Evolutionary conservation across 805 yeast genomes (phyloP), one percentile per base, ranked within the genome.

Genomic region (Candida multigemmis): DNA sequence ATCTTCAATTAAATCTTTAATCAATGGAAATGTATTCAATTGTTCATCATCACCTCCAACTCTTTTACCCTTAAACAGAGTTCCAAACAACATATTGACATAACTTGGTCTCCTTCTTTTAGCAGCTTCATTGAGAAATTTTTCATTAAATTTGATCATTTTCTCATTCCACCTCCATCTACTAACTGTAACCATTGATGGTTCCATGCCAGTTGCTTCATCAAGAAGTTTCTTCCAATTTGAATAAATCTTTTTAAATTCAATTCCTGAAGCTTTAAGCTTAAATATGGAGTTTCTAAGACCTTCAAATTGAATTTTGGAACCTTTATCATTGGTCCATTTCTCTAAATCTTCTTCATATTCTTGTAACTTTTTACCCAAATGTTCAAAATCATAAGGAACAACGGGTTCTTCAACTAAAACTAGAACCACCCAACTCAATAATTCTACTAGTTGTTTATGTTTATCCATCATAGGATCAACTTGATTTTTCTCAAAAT

Each of bases 81-180:
- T 78, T 0, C 95, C 96, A 48, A 73, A 73, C 4, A 86, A 39
- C 2, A 66, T 46, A 42, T 84, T 86, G 40, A 66, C 62, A 44
- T 71, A 80, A 60, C 87, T 86, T 10, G 71, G 60, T 19, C 94
- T 62, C 5, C 53, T 44, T 4, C 61, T 60, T 1, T 70, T 40
- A 1, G 71, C 71, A 6, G 53, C 56, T 2, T 58, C 46, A 5
- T 58, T 46, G 7, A 77, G 43, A 36, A 82, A 68, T 12, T 60
- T 48, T 35, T 68, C 68, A 35, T 76, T 78, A 31, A 82, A 60
- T 10, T 54, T 48, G 3, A 71, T 50, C 41, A 84, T 51, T 34
- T 73, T 72, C n/a, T 73, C 65, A 50, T 87, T 87, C 83, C 91
- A 81, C 31, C 72, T 73, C 78, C 83, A 72, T 41, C 97, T 63